Evolutionary conservation across 208 protist species (phyloP).

Genomic region (Herpetomonas tarakana): DNA sequence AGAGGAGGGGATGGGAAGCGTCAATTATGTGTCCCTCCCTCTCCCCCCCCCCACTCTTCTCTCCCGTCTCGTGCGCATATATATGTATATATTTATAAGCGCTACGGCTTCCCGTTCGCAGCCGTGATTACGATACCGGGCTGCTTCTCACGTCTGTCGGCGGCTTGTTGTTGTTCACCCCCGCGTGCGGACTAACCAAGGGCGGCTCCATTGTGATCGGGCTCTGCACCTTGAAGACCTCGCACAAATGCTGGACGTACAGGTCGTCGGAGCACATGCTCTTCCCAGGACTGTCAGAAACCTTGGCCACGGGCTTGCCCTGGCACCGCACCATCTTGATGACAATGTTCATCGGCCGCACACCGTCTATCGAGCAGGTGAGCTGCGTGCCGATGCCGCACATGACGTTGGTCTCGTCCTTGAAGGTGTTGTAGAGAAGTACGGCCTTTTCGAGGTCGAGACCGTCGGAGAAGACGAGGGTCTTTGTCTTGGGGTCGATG

Average conservation of each 20-base stretch:
- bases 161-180: no score
- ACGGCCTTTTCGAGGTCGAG: slow-evolving; percentile 72
- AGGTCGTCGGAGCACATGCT: slow-evolving; percentile 53
- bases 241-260: slow-evolving; percentile 57
- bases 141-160: no score
- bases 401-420: slow-evolving; percentile 56
- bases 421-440: slow-evolving; percentile 57
- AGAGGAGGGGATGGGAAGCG: no score
- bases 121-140: no score
- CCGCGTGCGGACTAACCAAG: background rate
- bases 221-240: slow-evolving; percentile 54
- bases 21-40: no score
- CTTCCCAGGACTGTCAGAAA: slow-evolving; percentile 87
- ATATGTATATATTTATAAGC: no score
- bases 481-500: slow-evolving; percentile 73
- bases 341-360: slow-evolving; percentile 82
- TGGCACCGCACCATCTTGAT: slow-evolving; percentile 90
- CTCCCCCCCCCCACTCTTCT: no score
- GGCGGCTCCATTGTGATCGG: background rate
- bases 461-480: slow-evolving; percentile 86
- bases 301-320: slow-evolving; percentile 80
- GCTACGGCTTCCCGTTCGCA: no score
- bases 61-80: no score
- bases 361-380: slow-evolving; percentile 76
- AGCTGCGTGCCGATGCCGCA: slow-evolving; percentile 86